Evolutionary conservation across 2,329 filamentous ascomycete genomes (phyloP).

Genomic region (Penicillium digitatum): DNA sequence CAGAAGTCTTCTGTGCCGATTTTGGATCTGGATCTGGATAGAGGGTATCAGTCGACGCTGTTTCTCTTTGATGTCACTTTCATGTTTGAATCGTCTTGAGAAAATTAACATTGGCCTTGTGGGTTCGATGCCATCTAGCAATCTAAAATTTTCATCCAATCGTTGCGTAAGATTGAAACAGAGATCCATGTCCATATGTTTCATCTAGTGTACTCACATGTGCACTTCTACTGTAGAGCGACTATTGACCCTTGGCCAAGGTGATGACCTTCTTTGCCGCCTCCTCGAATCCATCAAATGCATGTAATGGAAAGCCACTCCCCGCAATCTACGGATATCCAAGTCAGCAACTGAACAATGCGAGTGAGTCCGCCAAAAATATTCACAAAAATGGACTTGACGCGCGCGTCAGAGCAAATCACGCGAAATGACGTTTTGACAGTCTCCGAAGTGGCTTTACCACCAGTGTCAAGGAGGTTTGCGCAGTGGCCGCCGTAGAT

Average conservation of each 20-base stretch:
- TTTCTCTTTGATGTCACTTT: too few species aligned
- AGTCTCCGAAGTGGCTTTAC: conserved; percentile 78
- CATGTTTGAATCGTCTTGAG: too few species aligned
- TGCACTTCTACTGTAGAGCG: not conserved
- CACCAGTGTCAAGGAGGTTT: conserved; percentile 87
- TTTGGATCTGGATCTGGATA: not conserved
- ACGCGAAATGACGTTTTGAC: conserved; percentile 73
- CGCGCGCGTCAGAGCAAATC: conserved; percentile 65
- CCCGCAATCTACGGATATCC: conserved; percentile 51
- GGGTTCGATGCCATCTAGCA: not conserved
- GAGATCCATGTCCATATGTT: not conserved
- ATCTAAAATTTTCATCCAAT: not conserved
- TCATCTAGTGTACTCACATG: not conserved
- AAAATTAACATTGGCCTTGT: too few species aligned
- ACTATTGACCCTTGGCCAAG: conserved; percentile 11
- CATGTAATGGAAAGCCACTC: conserved; percentile 64
- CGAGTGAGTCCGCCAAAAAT: conserved; percentile 68
- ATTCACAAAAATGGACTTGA: conserved; percentile 69
- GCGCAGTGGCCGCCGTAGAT: conserved; percentile 64
- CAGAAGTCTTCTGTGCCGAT: not conserved
- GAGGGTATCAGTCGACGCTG: not conserved
- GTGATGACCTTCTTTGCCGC: conserved; percentile 62
- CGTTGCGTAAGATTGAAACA: not conserved
- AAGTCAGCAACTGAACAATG: conserved; percentile 11
- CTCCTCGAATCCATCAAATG: conserved; percentile 71